Evolutionary conservation across 1,284 basidiomycete species (phyloP).

Genomic region (Melampsora americana): DNA sequence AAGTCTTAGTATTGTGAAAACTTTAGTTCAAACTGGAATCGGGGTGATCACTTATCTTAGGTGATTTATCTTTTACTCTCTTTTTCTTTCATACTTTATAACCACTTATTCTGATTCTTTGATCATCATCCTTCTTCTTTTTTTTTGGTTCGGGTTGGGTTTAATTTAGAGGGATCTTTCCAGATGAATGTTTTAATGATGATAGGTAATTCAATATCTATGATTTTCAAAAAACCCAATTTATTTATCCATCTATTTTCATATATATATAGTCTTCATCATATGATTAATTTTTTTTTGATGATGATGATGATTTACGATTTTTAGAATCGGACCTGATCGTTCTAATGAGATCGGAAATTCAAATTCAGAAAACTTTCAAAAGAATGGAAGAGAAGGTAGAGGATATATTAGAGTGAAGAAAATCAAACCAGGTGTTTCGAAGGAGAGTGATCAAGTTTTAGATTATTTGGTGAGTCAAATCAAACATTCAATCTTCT

Average conservation of each 20-base stretch:
- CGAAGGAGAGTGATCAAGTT: constrained; percentile 29
- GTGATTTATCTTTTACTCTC: neutral
- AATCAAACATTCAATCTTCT: too few relatives aligned
- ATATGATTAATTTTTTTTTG: too few relatives aligned
- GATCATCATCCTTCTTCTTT: too few relatives aligned
- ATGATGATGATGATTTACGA: neutral
- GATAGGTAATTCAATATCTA: too few relatives aligned
- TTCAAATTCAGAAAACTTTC: neutral
- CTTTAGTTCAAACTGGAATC: constrained; percentile 39
- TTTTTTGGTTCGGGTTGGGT: neutral
- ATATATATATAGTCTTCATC: too few relatives aligned
- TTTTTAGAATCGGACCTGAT: constrained; percentile 41
- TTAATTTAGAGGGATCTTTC: constrained; percentile 28
- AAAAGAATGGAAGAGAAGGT: constrained; percentile 18
- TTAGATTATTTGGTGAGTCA: constrained; percentile 32
- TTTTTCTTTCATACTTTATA: neutral
- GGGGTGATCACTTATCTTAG: constrained; percentile 44
- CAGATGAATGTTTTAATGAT: constrained; percentile 42
- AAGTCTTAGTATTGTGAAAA: constrained; percentile 35
- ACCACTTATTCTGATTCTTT: too few relatives aligned
- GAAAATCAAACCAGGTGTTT: constrained; percentile 27
- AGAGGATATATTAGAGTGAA: constrained; percentile 41
- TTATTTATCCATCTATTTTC: too few relatives aligned
- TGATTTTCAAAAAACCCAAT: too few relatives aligned
- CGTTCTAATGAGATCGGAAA: neutral